phyloP scores from a whole-genome alignment of 1,284 basidiomycete genomes.

The Ceratobasidium sp. region DNA sequence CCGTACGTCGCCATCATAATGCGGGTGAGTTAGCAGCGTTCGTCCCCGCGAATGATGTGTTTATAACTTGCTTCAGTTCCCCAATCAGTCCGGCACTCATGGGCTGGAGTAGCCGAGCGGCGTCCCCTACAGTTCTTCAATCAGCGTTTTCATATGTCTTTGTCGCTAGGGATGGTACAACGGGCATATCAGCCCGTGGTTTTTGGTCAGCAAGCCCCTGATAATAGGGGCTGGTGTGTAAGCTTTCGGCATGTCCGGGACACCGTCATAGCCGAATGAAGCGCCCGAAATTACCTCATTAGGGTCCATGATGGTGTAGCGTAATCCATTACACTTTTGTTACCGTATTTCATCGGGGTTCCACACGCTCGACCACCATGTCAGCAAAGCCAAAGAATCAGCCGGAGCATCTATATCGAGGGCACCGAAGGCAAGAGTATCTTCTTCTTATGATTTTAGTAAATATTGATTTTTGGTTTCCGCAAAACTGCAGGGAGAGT shows the following conservation, averaged over 20 bases:
- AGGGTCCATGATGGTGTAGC: neutral
- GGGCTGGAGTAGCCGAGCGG: conserved; percentile 5
- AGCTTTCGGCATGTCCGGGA: conserved; percentile 26
- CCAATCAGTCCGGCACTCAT: neutral
- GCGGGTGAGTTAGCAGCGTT: neutral
- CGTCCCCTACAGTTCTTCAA: neutral
- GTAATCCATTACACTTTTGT: neutral
- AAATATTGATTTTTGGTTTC: neutral
- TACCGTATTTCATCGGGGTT: neutral
- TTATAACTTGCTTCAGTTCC: conserved; percentile 13
- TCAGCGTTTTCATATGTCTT: conserved; percentile 2
- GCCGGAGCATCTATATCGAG: conserved; percentile 45
- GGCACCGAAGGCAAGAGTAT: conserved; percentile 47
- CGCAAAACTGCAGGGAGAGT: conserved; percentile 25
- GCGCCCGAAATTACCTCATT: conserved; percentile 1
- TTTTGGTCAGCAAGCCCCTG: conserved; percentile 12
- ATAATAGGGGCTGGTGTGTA: too few species aligned
- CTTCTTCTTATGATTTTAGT: conserved; percentile 21
- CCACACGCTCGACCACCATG: neutral
- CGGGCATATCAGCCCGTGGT: conserved; percentile 12
- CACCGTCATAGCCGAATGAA: conserved; percentile 2
- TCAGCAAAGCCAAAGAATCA: conserved; percentile 1
- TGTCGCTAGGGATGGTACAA: neutral
- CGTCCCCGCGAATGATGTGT: neutral
- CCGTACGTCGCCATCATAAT: neutral